Base-by-base conservation (phyloP, 1,284 basidiomycete genomes). In the Ustilago lituana region DNA sequence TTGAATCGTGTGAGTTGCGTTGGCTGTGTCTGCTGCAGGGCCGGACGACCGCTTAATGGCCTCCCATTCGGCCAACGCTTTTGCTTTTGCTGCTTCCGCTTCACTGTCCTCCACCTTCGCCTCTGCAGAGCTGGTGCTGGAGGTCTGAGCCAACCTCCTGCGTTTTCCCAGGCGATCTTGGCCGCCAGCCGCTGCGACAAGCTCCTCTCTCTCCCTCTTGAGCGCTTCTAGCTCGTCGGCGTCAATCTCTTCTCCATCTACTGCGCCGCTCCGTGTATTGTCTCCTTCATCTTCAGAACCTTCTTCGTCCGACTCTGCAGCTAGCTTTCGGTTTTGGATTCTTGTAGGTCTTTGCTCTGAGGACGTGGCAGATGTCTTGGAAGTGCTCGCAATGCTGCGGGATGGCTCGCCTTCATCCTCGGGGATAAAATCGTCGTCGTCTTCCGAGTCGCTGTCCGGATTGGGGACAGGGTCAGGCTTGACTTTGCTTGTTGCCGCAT, bases 401-500 rank as follows among this genome's bases (percentile, higher is more conserved):
- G 59, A 51, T 2, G 32, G 32, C 20, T 49, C 44, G 12, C 22
- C 35, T 0, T 7, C 20, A 7, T 37, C 33, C 32, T 62, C 47
- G 2, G 66, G 66, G 5, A 52, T 43, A n/a, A 65, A 70, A 37
- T 65, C 67, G 40, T 61, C 56, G 38, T 64, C 66, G 29, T 69
- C 60, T 14, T 70, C 67, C 12, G 52, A 56, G 24, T 62, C 64
- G 37, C 32, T 61, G 12, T 31, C 57, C 5, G 49, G 31, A 26
- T 54, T 31, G 8, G 53, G 46, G 3, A 36, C 33, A 7, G 29
- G 22, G 20, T 33, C 32, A 7, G 52, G 19, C 17, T 38, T 32
- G 3, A 37, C 15, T 15, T 24, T 39, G 33, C 32, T 23, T 15
- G 38, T 32, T 24, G 15, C 7, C 27, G 27, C 27, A 7, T 29